Percentiles rank a stretch among this genome's conserved stretches.
Conservation (phyloP, 495 filamentous ascomycete species). For the Aspergillus mulundensis region DNA sequence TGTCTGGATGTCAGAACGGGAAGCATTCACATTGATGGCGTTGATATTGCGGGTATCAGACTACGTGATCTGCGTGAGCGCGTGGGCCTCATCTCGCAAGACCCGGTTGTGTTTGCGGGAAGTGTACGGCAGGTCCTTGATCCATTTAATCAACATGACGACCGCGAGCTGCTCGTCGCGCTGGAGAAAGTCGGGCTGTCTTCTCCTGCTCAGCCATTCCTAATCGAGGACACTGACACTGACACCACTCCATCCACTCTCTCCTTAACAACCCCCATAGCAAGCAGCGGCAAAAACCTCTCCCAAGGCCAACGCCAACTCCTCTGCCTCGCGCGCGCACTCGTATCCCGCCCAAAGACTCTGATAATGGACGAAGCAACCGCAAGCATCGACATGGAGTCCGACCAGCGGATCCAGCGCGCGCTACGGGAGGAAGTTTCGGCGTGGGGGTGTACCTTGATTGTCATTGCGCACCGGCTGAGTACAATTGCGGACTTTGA, state of each 20-base stretch:
- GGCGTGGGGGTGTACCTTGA: slow-evolving; percentile 54
- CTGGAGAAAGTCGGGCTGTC: slow-evolving; percentile 38
- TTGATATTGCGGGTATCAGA: slow-evolving; percentile 46
- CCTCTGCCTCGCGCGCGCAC: slow-evolving; percentile 73
- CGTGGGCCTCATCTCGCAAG: slow-evolving; percentile 52
- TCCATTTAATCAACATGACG: slow-evolving; percentile 51
- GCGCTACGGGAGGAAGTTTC: slow-evolving; percentile 47
- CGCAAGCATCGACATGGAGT: slow-evolving; percentile 72
- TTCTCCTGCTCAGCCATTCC: background rate
- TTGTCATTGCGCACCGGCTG: slow-evolving; percentile 75
- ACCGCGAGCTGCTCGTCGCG: slow-evolving; percentile 57
- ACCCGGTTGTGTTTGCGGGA: slow-evolving; percentile 51
- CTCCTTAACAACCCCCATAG: slow-evolving; percentile 44
- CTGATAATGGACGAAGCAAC: slow-evolving; percentile 82
- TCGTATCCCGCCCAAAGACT: slow-evolving; percentile 66
- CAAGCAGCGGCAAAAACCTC: slow-evolving; percentile 66
- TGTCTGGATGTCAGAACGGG: slow-evolving; percentile 44
- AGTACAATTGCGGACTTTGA: slow-evolving; percentile 76
- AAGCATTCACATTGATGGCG: slow-evolving; percentile 43
- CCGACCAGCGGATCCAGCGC: slow-evolving; percentile 47
- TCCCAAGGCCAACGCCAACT: slow-evolving; percentile 78
- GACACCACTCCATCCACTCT: slow-evolving; percentile 36
- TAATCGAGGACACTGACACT: background rate
- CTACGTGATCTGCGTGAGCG: slow-evolving; percentile 45
- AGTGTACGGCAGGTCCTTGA: slow-evolving; percentile 51